phyloP scores from a whole-genome alignment of 1,284 basidiomycete species.

The Cryptococcus maquisensis region DNA sequence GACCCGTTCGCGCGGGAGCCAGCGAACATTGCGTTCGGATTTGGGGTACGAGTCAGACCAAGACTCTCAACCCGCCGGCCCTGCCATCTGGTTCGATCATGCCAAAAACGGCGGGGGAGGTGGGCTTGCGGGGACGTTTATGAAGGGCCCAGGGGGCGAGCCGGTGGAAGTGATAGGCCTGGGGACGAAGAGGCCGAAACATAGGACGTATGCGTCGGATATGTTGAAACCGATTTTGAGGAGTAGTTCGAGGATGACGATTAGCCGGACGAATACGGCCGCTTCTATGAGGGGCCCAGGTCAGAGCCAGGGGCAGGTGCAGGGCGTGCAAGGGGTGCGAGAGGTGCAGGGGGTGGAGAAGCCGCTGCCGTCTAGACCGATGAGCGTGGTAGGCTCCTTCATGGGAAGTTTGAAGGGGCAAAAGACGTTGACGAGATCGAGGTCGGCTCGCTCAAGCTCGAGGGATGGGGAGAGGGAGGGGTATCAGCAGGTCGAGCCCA shows the following conservation, averaged over 20 bases:
- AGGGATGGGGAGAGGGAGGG: too few species aligned
- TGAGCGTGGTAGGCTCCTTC: constrained; percentile 14
- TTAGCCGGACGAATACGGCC: neutral
- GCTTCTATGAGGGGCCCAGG: neutral
- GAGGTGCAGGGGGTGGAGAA: constrained; percentile 19
- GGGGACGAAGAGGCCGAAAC: constrained; percentile 32
- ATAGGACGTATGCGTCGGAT: constrained; percentile 26
- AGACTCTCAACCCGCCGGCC: neutral
- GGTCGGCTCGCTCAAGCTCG: too few species aligned
- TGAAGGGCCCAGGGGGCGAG: constrained; percentile 26
- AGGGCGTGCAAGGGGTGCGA: neutral
- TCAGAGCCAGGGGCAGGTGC: neutral
- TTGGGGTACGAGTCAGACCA: constrained; percentile 1
- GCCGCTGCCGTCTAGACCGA: constrained; percentile 25
- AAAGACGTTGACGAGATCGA: too few species aligned
- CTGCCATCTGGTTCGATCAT: too few species aligned
- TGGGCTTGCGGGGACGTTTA: too few species aligned
- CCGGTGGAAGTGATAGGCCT: constrained; percentile 37
- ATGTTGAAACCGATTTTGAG: constrained; percentile 35
- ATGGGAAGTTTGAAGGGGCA: constrained; percentile 4
- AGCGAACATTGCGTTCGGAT: constrained; percentile 3
- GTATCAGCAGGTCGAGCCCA: too few species aligned
- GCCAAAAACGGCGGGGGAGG: constrained; percentile 1
- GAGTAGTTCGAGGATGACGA: constrained; percentile 7
- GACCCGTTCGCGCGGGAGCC: constrained; percentile 11